Percentiles rank a stretch among this genome's conserved stretches.
phyloP scores from a whole-genome alignment of 371 early-diverging fungal genomes.

The Rhizomucor pusillus region DNA sequence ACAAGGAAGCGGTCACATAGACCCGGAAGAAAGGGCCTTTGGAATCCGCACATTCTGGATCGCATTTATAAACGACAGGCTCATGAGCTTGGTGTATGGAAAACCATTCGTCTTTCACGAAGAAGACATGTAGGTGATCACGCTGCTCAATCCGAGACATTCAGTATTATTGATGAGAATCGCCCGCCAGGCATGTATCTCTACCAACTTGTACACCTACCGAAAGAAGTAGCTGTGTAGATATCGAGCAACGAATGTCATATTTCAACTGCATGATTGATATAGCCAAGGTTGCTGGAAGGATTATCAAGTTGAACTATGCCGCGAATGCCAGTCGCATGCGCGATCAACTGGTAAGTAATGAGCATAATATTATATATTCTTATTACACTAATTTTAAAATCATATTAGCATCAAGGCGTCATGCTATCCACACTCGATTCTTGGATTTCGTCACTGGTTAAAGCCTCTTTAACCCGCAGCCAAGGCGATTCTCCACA shows the following conservation, averaged over 20 bases:
- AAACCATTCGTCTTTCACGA: constrained; percentile 43
- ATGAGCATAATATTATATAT: background rate
- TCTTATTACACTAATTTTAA: background rate
- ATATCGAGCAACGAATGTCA: constrained; percentile 15
- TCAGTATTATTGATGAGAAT: too few relatives aligned
- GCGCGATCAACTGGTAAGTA: constrained; percentile 29
- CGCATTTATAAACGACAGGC: constrained; percentile 36
- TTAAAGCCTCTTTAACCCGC: constrained; percentile 12
- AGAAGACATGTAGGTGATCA: constrained; percentile 38
- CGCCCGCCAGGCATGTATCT: background rate
- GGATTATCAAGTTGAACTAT: constrained; percentile 40
- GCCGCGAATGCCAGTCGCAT: constrained; percentile 32
- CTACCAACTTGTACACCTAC: constrained; percentile 2
- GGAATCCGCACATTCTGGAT: constrained; percentile 44
- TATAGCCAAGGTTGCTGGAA: constrained; percentile 32
- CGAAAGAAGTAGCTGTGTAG: constrained; percentile 4
- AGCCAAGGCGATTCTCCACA: background rate
- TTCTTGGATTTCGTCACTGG: constrained; percentile 21
- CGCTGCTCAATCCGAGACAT: too few relatives aligned
- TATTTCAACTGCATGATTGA: constrained; percentile 26
- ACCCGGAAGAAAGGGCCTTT: constrained; percentile 20
- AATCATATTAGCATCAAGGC: constrained; percentile 19
- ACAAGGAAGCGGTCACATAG: constrained; percentile 11
- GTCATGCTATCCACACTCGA: constrained; percentile 28
- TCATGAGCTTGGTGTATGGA: constrained; percentile 37